phyloP scores from a whole-genome alignment of 1,284 basidiomycete species.

The Vanrija sp. region DNA sequence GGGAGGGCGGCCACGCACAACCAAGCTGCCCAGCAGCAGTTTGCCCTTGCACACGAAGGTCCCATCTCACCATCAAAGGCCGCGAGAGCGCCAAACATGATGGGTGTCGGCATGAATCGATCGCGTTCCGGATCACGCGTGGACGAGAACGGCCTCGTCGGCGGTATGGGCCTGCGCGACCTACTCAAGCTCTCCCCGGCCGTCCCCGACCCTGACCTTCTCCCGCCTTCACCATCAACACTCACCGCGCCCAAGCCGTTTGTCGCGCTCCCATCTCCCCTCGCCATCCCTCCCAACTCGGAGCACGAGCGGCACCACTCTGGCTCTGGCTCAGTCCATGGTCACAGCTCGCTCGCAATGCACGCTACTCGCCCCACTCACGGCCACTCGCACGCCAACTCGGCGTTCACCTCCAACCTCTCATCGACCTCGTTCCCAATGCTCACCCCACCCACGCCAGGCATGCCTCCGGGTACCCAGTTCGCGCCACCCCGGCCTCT shows the following conservation, averaged over 20 bases:
- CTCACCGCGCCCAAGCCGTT: conserved; percentile 32
- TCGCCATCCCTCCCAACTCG: conserved; percentile 43
- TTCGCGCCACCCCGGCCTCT: conserved; percentile 6
- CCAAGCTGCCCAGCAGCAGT: conserved; percentile 29
- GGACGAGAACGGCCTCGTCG: conserved; percentile 23
- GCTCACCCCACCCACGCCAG: not conserved
- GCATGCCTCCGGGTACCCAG: not conserved
- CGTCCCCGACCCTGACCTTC: conserved; percentile 55
- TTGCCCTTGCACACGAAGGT: conserved; percentile 22
- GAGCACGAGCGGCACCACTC: not conserved
- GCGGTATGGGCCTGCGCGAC: conserved; percentile 37
- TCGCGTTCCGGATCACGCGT: conserved; percentile 36
- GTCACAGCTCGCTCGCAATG: conserved; percentile 22
- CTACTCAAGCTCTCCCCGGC: conserved; percentile 44
- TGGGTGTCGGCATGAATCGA: conserved; percentile 34
- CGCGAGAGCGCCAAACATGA: conserved; percentile 21
- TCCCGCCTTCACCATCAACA: conserved; percentile 71
- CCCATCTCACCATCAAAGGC: conserved; percentile 23
- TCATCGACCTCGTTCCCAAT: conserved; percentile 1
- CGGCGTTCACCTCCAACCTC: not conserved
- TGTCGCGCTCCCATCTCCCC: conserved; percentile 53
- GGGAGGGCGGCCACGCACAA: conserved; percentile 32
- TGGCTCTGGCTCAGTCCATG: conserved; percentile 3
- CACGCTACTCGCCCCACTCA: not conserved
- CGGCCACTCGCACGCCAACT: not conserved